Conservation (phyloP, 345 rosid genomes). For the Orychophragmus violaceus region DNA sequence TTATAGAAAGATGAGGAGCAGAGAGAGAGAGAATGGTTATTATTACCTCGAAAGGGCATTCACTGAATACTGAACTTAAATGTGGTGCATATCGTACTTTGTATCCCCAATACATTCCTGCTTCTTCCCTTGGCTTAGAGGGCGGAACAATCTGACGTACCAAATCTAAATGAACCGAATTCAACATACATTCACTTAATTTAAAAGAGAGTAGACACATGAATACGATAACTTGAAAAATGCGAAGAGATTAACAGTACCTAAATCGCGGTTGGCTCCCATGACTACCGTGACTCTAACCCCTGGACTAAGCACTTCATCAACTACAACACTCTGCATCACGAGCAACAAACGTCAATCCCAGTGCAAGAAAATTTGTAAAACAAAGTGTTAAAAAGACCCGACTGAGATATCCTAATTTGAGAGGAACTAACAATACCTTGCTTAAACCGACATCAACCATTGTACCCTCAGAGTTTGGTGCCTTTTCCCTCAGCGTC, state of each 20-base stretch:
- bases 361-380: not conserved
- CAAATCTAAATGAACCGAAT: not conserved
- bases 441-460: conserved; percentile 90
- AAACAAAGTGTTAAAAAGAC: not conserved
- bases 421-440: conserved; percentile 35
- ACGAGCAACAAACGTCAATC: conserved; percentile 7
- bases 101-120: not conserved
- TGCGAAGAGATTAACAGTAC: conserved; percentile 35
- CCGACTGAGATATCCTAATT: not conserved
- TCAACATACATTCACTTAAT: not conserved
- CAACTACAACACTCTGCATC: conserved; percentile 34
- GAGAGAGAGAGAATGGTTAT: not conserved
- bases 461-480: conserved; percentile 44
- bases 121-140: not conserved
- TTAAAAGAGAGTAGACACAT: not conserved
- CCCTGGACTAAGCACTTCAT: conserved; percentile 31
- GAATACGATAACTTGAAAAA: not conserved
- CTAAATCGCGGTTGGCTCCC: conserved; percentile 42
- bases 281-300: conserved; percentile 83
- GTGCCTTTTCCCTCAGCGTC: conserved; percentile 49
- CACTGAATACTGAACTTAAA: not conserved
- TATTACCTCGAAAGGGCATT: not conserved
- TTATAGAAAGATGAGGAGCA: not conserved
- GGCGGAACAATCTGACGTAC: not conserved
- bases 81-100: not conserved